phyloP scores from a whole-genome alignment of 2,329 filamentous ascomycete genomes.

The Raffaelea deltoideospora region DNA sequence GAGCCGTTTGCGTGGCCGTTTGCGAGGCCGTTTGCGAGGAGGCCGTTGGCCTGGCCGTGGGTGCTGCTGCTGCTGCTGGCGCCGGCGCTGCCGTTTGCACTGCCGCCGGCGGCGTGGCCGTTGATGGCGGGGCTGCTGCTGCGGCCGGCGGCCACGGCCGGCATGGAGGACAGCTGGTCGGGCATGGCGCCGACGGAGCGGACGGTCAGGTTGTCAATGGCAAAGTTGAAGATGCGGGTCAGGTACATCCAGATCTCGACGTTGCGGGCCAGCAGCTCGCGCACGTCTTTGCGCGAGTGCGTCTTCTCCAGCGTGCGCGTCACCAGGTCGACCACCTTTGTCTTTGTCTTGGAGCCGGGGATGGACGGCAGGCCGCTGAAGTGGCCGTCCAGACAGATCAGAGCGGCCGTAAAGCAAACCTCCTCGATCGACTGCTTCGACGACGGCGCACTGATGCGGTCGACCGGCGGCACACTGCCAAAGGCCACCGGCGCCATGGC shows the following conservation, averaged over 20 bases:
- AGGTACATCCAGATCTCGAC: conserved; percentile 52
- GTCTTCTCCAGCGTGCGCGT: conserved; percentile 49
- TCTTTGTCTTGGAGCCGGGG: conserved; percentile 35
- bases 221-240: conserved; percentile 43
- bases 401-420: conserved; percentile 42
- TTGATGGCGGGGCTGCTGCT: too few relatives aligned
- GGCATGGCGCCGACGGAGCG: conserved; percentile 42
- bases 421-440: conserved; percentile 42
- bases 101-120: conserved; percentile 16
- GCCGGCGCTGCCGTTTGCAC: conserved; percentile 20
- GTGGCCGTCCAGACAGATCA: conserved; percentile 47
- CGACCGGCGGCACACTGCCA: conserved; percentile 9
- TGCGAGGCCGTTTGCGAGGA: background rate
- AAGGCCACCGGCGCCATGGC: conserved; percentile 10
- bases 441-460: conserved; percentile 10
- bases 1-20: too few relatives aligned
- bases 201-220: conserved; percentile 43
- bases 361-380: conserved; percentile 41
- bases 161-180: conserved; percentile 30
- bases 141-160: too few relatives aligned
- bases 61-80: background rate
- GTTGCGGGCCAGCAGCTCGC: conserved; percentile 47
- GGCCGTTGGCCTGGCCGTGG: background rate
- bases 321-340: conserved; percentile 40
- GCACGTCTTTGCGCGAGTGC: conserved; percentile 42